A percentile compares a stretch with the other conserved stretches of the same genome.
Conservation (phyloP, 2,329 filamentous ascomycete genomes). For the Neoarthrinium moseri region DNA sequence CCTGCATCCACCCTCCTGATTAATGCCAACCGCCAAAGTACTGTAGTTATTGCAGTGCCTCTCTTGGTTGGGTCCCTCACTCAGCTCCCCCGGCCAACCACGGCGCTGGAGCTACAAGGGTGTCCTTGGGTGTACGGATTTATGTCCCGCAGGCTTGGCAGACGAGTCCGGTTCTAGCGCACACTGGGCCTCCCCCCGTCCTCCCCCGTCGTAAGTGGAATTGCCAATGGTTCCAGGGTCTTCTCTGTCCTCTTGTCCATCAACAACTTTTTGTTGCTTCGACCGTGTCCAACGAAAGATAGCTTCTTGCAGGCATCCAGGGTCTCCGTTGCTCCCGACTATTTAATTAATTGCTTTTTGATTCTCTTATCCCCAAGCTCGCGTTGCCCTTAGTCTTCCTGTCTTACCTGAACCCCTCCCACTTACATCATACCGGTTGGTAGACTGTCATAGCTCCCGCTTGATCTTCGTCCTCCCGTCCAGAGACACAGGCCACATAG, state of each 20-base stretch:
- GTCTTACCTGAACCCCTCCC: constrained; percentile 5
- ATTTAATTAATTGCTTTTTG: background rate
- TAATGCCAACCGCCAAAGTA: too few relatives aligned
- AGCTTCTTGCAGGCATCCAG: background rate
- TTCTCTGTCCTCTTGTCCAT: constrained; percentile 4
- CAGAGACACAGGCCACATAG: constrained; percentile 9
- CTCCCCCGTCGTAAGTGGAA: background rate
- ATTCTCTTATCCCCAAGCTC: background rate
- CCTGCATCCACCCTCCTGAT: too few relatives aligned
- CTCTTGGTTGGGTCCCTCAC: too few relatives aligned
- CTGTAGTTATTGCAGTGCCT: too few relatives aligned
- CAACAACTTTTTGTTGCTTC: background rate
- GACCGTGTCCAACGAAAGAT: background rate
- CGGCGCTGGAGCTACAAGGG: constrained; percentile 1
- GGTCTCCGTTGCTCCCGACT: background rate
- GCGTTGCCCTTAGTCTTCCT: background rate
- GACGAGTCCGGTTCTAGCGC: too few relatives aligned
- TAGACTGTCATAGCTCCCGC: constrained; percentile 11
- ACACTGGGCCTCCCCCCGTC: too few relatives aligned
- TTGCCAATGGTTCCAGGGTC: constrained; percentile 2
- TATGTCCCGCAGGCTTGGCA: too few relatives aligned
- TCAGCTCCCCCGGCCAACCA: constrained; percentile 5
- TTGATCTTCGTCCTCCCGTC: constrained; percentile 1
- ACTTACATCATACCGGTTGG: constrained; percentile 9
- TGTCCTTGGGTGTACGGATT: too few relatives aligned